Conservation (phyloP, 1,284 basidiomycete genomes). For the Ustilago vetiveriae region DNA sequence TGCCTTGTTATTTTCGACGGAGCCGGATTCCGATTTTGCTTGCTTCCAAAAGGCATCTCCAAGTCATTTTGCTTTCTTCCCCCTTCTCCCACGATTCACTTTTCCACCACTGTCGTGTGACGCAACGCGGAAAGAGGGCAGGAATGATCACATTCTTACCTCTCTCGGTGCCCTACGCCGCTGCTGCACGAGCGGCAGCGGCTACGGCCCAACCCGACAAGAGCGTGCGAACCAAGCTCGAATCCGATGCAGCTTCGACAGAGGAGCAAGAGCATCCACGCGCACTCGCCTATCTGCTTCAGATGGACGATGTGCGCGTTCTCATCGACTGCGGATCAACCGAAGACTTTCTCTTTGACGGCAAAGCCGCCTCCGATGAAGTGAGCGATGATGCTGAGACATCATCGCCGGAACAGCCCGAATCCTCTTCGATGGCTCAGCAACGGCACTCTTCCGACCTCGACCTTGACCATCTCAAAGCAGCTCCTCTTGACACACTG, state of each 20-base stretch:
- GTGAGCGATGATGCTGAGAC: conserved; percentile 1
- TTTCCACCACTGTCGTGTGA: neutral
- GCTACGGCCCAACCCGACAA: conserved; percentile 6
- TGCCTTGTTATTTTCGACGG: neutral
- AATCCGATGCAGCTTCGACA: conserved; percentile 8
- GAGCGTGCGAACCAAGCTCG: conserved; percentile 36
- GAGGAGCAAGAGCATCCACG: conserved; percentile 52
- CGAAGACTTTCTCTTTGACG: conserved; percentile 58
- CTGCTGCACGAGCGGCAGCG: neutral
- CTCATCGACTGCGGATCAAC: conserved; percentile 85
- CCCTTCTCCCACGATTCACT: neutral
- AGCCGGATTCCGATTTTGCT: neutral
- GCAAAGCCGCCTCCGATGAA: neutral
- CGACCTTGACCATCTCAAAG: conserved; percentile 29
- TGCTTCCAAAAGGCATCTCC: no score
- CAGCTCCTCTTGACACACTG: conserved; percentile 42
- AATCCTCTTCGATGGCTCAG: conserved; percentile 46
- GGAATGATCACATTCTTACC: conserved; percentile 58
- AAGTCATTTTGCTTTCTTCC: neutral
- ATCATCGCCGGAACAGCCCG: conserved; percentile 8
- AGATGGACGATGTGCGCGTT: conserved; percentile 92
- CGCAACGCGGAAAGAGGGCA: neutral
- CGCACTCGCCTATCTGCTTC: conserved; percentile 77
- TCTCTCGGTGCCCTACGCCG: conserved; percentile 54
- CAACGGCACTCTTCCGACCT: conserved; percentile 25